Evolutionary conservation across 805 yeast species (phyloP).

Genomic region (Starmerella kuoi): DNA sequence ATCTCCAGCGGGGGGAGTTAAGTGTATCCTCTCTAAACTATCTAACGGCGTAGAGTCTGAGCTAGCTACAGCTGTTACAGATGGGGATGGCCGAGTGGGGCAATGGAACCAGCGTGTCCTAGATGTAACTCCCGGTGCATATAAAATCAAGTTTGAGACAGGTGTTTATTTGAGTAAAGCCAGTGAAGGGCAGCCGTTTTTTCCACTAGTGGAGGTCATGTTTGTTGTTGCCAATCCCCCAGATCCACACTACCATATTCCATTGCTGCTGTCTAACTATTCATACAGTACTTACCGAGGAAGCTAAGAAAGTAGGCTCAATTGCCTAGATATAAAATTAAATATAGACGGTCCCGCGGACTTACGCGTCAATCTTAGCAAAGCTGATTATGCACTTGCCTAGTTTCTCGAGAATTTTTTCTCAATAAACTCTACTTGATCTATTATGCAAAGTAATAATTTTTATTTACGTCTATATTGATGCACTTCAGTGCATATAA

Average conservation of each 20-base stretch:
- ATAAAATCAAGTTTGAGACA: constrained; percentile 67
- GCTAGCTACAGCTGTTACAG: constrained; percentile 60
- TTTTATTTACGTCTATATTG: too few species aligned
- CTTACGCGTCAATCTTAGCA: too few species aligned
- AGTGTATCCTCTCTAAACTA: constrained; percentile 37
- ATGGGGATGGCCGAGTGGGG: constrained; percentile 67
- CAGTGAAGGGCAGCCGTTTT: constrained; percentile 35
- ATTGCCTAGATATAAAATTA: too few species aligned
- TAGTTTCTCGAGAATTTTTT: too few species aligned
- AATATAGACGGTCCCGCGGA: background rate
- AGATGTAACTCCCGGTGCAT: constrained; percentile 45
- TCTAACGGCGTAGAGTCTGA: constrained; percentile 26
- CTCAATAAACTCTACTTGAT: too few species aligned
- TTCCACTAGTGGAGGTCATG: constrained; percentile 75
- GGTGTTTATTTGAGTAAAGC: constrained; percentile 44
- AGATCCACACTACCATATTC: constrained; percentile 79
- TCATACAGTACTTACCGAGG: constrained; percentile 90
- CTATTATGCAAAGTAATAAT: too few species aligned
- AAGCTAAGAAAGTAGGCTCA: constrained; percentile 34
- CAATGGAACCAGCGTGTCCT: constrained; percentile 39
- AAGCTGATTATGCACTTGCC: too few species aligned
- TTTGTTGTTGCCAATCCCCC: constrained; percentile 58
- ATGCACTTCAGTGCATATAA: too few species aligned
- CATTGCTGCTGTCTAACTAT: constrained; percentile 69
- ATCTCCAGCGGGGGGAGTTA: constrained; percentile 66